Percentiles rank a stretch among this genome's conserved stretches.
These are phyloP conservation scores for Pachysandra terminalis DNA, from an alignment of 164 flowering plant genomes.

Conservation along the genomic window DNA sequence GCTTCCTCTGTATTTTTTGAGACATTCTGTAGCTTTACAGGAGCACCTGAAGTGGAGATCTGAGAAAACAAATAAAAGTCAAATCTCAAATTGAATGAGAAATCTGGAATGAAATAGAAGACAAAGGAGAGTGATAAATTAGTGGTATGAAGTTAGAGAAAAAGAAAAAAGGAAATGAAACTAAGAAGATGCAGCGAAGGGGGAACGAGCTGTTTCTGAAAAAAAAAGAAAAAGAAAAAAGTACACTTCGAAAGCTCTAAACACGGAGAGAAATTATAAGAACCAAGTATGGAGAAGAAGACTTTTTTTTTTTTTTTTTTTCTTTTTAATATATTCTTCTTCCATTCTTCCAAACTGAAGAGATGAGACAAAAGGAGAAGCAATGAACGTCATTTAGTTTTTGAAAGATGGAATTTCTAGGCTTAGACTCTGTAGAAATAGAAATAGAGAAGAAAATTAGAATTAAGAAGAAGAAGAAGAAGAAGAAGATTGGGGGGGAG, in stretches of 20 bases:
- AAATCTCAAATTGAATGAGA: too few relatives aligned
- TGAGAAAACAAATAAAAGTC: conserved; percentile 10
- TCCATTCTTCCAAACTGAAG: not conserved
- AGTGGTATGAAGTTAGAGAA: too few relatives aligned
- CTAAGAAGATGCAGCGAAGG: too few relatives aligned
- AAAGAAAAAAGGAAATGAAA: not conserved
- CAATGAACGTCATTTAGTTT: not conserved
- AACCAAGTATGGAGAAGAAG: too few relatives aligned
- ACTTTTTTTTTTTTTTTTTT: too few relatives aligned
- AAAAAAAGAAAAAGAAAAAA: too few relatives aligned
- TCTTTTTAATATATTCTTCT: too few relatives aligned
- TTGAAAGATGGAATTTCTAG: too few relatives aligned
- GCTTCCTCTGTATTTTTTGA: conserved; percentile 13
- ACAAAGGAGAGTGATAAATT: not conserved
- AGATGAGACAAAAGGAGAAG: not conserved
- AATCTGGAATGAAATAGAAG: not conserved
- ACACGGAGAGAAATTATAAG: too few relatives aligned
- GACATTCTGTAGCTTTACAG: conserved; percentile 10
- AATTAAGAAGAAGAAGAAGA: not conserved
- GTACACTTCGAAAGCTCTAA: too few relatives aligned
- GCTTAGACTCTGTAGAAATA: not conserved
- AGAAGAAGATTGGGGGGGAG: too few relatives aligned
- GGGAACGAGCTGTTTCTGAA: too few relatives aligned
- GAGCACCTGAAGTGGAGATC: conserved; percentile 13
- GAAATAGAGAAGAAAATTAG: not conserved